Conservation (phyloP, 2,329 filamentous ascomycete species). For the Colletotrichum magnum region DNA sequence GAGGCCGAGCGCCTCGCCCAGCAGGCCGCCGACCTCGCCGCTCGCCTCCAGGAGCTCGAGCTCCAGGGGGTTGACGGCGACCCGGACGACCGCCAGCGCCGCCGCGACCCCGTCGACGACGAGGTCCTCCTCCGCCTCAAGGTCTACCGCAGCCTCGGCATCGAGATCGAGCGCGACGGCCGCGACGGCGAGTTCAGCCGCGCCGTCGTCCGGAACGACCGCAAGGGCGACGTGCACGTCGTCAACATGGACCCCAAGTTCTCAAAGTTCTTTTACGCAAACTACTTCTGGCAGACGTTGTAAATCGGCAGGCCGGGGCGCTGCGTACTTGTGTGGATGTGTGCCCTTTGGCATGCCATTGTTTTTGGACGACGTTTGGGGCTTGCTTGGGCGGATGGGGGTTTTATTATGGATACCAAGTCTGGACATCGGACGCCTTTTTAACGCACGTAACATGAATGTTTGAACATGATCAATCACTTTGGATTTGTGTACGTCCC, state of each 20-base stretch:
- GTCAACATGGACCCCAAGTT: constrained; percentile 96
- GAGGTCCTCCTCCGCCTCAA: constrained; percentile 83
- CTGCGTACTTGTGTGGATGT: background rate
- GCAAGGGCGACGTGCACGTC: constrained; percentile 93
- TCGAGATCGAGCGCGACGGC: constrained; percentile 87
- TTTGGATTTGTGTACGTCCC: too few species aligned
- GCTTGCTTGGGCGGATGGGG: too few species aligned
- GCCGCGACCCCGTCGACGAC: constrained; percentile 68
- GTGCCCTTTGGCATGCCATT: constrained; percentile 16
- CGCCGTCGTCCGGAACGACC: constrained; percentile 86
- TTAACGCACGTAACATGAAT: too few species aligned
- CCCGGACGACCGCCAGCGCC: constrained; percentile 49
- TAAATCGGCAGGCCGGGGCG: constrained; percentile 53
- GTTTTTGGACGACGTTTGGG: too few species aligned
- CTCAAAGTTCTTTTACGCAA: constrained; percentile 91
- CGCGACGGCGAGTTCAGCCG: constrained; percentile 83
- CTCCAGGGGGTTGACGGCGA: constrained; percentile 87
- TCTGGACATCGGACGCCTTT: too few species aligned
- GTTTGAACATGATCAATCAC: too few species aligned
- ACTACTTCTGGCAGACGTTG: constrained; percentile 95
- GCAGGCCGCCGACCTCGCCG: constrained; percentile 81
- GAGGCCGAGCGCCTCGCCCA: constrained; percentile 92
- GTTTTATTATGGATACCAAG: too few species aligned
- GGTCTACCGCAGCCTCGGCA: constrained; percentile 91
- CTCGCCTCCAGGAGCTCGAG: constrained; percentile 85